Conservation (phyloP, 768 basidiomycete genomes). For the Porpolomopsis calyptriformis region DNA sequence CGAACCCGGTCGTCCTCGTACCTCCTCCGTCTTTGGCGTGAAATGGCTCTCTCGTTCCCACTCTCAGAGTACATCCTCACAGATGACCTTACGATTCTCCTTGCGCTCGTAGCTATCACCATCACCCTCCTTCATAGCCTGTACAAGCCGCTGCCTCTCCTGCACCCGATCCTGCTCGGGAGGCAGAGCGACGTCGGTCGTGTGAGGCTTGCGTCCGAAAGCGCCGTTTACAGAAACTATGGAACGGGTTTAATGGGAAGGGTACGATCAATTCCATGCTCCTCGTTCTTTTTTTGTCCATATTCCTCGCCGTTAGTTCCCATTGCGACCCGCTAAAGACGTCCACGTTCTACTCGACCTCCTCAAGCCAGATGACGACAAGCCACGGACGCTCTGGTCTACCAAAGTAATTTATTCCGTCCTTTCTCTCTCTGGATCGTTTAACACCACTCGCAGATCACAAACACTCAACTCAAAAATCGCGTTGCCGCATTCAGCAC, state of each 20-base stretch:
- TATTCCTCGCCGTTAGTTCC: constrained; percentile 42
- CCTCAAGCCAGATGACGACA: constrained; percentile 54
- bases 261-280: constrained; percentile 32
- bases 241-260: constrained; percentile 73
- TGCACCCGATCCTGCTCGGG: constrained; percentile 89
- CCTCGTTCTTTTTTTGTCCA: background rate
- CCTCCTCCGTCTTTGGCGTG: too few species aligned
- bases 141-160: constrained; percentile 74
- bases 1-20: too few species aligned
- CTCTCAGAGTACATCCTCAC: constrained; percentile 55
- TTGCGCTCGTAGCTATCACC: constrained; percentile 65
- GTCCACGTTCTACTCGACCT: constrained; percentile 57
- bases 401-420: constrained; percentile 44
- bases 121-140: constrained; percentile 69
- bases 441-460: constrained; percentile 39
- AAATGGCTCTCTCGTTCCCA: too few species aligned
- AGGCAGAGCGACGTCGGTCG: constrained; percentile 83
- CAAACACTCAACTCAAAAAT: constrained; percentile 59
- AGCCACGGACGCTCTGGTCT: constrained; percentile 67
- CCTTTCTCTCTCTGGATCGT: background rate
- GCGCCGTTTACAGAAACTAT: constrained; percentile 86
- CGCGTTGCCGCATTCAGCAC: constrained; percentile 65
- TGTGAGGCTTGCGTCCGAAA: constrained; percentile 72
- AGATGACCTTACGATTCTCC: constrained; percentile 70
- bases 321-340: constrained; percentile 61